Evolutionary conservation across 257 asterid genomes (phyloP).

Genomic region (Ehretia macrophylla): DNA sequence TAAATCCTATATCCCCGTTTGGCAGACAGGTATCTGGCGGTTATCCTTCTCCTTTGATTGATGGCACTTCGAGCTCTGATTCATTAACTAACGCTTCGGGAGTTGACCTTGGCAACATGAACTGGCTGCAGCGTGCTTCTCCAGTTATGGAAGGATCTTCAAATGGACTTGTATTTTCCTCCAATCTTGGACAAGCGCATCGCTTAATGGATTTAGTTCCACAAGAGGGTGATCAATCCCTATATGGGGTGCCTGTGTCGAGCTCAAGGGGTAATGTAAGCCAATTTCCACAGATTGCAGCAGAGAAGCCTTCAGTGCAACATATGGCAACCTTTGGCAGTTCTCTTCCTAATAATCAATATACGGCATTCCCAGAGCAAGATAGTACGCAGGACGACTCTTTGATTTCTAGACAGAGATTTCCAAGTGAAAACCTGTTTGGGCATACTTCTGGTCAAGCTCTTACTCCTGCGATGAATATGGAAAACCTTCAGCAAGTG

Average conservation of each 20-base stretch:
- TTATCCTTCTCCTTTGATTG: slow-evolving; percentile 42
- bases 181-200: slow-evolving; percentile 49
- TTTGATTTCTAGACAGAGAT: slow-evolving; percentile 40
- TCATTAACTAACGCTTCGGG: slow-evolving; percentile 39
- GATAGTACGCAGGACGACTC: slow-evolving; percentile 36
- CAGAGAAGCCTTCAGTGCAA: slow-evolving; percentile 45
- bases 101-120: slow-evolving; percentile 47
- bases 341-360: slow-evolving; percentile 45
- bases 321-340: slow-evolving; percentile 43
- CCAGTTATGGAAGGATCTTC: slow-evolving; percentile 55
- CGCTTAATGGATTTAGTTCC: slow-evolving; percentile 43
- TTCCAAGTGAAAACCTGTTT: slow-evolving; percentile 44
- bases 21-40: slow-evolving; percentile 50
- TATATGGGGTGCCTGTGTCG: slow-evolving; percentile 86
- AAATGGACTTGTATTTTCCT: slow-evolving; percentile 46
- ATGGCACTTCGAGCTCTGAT: slow-evolving; percentile 50
- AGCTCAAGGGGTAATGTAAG: slow-evolving; percentile 56
- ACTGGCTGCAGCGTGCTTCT: slow-evolving; percentile 59
- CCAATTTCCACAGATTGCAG: slow-evolving; percentile 50
- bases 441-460: slow-evolving; percentile 45
- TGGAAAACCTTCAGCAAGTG: slow-evolving; percentile 45
- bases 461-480: slow-evolving; percentile 24
- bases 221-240: slow-evolving; percentile 74
- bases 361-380: slow-evolving; percentile 40
- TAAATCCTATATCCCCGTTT: slow-evolving; percentile 40